phyloP scores from a whole-genome alignment of 2,329 filamentous ascomycete genomes.

The Parastagonospora avenae region DNA sequence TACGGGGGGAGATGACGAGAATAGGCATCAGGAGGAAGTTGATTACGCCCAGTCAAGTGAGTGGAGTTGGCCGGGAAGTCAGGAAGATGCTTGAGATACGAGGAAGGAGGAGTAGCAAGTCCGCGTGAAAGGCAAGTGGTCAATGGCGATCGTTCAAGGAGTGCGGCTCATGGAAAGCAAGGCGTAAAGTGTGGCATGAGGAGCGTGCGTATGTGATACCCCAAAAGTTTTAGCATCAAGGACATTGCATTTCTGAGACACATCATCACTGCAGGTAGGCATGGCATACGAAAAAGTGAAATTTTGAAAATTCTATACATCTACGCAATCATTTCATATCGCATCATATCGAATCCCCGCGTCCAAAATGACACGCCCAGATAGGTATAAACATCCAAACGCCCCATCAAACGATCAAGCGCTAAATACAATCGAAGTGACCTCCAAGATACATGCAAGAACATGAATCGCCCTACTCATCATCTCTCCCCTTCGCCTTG shows the following conservation, averaged over 20 bases:
- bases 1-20: background rate
- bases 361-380: background rate
- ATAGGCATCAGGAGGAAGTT: background rate
- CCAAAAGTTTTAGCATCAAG: no score
- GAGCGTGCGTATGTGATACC: no score
- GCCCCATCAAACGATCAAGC: background rate
- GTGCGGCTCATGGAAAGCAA: no score
- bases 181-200: no score
- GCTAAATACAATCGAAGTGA: background rate
- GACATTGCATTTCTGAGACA: no score
- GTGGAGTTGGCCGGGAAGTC: conserved; percentile 10
- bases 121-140: no score
- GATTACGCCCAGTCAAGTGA: conserved; percentile 13
- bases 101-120: background rate
- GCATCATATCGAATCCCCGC: background rate
- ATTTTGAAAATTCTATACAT: background rate
- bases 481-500: background rate
- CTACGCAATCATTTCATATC: background rate
- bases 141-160: no score
- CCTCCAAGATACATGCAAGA: conserved; percentile 1
- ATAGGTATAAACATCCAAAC: background rate
- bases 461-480: background rate
- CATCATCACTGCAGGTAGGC: no score
- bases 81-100: background rate
- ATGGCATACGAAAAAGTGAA: no score